These are phyloP conservation scores for Podila verticillata DNA, from an alignment of 192 early-diverging fungal genomes.

Conservation along the genomic window DNA sequence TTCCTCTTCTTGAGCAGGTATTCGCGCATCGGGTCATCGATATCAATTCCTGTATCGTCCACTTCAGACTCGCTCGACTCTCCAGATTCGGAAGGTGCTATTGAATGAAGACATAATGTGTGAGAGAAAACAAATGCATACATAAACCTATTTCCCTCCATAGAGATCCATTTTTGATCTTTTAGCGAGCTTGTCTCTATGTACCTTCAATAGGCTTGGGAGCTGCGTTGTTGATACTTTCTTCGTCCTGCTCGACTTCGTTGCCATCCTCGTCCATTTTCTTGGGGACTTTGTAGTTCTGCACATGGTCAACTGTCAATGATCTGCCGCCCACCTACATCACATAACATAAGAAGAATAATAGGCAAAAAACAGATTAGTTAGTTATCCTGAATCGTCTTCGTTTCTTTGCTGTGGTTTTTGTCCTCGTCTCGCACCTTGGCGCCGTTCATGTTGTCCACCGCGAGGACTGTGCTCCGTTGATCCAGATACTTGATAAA, in stretches of 20 bases:
- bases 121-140: no score
- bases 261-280: constrained; percentile 61
- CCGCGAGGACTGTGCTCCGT: constrained; percentile 87
- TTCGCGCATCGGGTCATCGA: constrained; percentile 78
- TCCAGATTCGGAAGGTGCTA: constrained; percentile 12
- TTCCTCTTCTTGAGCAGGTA: constrained; percentile 73
- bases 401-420: background rate
- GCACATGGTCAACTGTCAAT: constrained; percentile 81
- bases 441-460: constrained; percentile 94
- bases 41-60: constrained; percentile 65
- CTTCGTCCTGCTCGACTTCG: constrained; percentile 52
- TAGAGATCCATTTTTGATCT: no score
- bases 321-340: constrained; percentile 59
- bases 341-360: background rate
- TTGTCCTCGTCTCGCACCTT: constrained; percentile 50
- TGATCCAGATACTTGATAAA: constrained; percentile 96
- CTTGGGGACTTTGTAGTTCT: constrained; percentile 71
- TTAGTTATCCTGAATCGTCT: background rate
- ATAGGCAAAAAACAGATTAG: constrained; percentile 6
- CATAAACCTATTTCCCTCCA: no score
- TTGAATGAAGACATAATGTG: background rate
- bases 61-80: constrained; percentile 47
- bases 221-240: constrained; percentile 36
- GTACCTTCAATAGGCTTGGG: constrained; percentile 48
- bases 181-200: background rate